A percentile compares a stretch with the other conserved stretches of the same genome.
phyloP scores from a whole-genome alignment of 371 early-diverging fungal species.

The Mucor circinelloides region DNA sequence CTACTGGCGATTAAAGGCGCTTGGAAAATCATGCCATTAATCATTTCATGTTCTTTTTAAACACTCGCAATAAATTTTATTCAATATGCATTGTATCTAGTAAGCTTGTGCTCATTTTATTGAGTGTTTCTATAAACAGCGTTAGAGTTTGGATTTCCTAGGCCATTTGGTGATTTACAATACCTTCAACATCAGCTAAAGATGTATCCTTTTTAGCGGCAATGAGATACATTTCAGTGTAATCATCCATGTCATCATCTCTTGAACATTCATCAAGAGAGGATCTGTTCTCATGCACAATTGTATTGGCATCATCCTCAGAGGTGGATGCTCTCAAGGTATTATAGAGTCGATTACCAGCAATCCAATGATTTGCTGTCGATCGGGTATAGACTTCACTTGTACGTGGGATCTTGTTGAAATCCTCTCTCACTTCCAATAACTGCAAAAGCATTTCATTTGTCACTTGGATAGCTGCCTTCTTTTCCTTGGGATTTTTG shows the following conservation, averaged over 20 bases:
- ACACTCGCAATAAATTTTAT: conserved; percentile 7
- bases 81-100: conserved; percentile 36
- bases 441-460: conserved; percentile 53
- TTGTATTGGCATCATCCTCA: conserved; percentile 6
- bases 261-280: conserved; percentile 14
- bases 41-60: too few species aligned
- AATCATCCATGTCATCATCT: conserved; percentile 20
- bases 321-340: conserved; percentile 5
- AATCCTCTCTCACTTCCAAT: conserved; percentile 58
- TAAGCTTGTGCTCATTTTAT: conserved; percentile 33
- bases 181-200: conserved; percentile 64
- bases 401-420: conserved; percentile 53
- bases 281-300: conserved; percentile 10
- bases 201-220: conserved; percentile 65
- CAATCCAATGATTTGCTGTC: conserved; percentile 63
- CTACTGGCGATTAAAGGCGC: conserved; percentile 55
- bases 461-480: conserved; percentile 27
- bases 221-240: conserved; percentile 60
- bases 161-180: neutral
- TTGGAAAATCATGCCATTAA: conserved; percentile 54
- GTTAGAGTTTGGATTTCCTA: neutral
- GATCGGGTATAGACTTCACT: conserved; percentile 66
- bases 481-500: conserved; percentile 16
- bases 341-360: conserved; percentile 54
- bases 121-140: conserved; percentile 32